phyloP scores from a whole-genome alignment of 169 alveolate species.

The Eimeria necatrix region DNA sequence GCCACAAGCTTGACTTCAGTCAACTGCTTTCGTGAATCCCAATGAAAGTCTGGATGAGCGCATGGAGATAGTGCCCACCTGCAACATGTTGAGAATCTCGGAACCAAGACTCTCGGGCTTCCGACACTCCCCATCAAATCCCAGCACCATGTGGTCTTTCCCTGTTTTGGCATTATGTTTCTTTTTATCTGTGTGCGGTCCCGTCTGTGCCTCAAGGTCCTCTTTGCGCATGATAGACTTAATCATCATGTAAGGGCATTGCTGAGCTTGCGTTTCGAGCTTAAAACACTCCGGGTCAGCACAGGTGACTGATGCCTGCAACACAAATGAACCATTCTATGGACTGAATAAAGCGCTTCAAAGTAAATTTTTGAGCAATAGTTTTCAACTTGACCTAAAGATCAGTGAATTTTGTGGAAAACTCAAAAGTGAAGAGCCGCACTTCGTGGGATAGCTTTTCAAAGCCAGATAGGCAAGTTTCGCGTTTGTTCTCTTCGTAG shows the following conservation, averaged over 20 bases:
- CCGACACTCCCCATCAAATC: constrained; percentile 66
- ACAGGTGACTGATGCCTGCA: constrained; percentile 63
- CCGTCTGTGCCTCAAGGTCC: constrained; percentile 8
- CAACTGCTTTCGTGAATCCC: neutral
- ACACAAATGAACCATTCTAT: neutral
- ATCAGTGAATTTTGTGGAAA: neutral
- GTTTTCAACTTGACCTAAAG: neutral
- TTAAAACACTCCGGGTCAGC: constrained; percentile 66
- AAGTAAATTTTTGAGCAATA: neutral
- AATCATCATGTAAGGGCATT: constrained; percentile 60
- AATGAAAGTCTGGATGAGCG: neutral
- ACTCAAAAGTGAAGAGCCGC: neutral
- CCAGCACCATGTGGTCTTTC: constrained; percentile 52
- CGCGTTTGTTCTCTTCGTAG: constrained; percentile 60
- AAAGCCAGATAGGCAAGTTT: constrained; percentile 76
- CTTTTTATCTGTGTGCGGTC: neutral
- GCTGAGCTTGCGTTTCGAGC: constrained; percentile 69
- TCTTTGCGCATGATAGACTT: constrained; percentile 68
- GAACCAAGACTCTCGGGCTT: constrained; percentile 51
- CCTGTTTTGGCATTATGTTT: neutral
- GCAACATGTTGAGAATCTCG: constrained; percentile 53
- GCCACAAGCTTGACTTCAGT: neutral
- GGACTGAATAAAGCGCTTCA: neutral
- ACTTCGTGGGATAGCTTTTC: constrained; percentile 72
- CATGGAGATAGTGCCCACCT: constrained; percentile 17